A percentile compares a stretch with the other conserved stretches of the same genome.
Conservation (phyloP, 176 grass and related monocot genomes). For the Rhynchospora breviuscula region DNA sequence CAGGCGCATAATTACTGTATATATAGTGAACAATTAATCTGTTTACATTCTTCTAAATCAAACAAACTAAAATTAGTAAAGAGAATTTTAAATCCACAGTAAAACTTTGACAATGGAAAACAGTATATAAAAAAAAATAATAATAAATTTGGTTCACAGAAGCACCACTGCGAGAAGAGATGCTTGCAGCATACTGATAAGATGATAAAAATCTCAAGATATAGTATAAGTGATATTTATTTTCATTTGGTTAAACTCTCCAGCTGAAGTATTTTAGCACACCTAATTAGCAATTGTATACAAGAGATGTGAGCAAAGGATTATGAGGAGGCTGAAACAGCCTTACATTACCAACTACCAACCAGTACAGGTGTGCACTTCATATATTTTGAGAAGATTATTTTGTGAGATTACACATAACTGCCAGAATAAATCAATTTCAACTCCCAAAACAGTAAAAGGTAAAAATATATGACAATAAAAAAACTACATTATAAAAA, state of each 20-base stretch:
- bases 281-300: neutral
- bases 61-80: neutral
- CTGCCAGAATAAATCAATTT: neutral
- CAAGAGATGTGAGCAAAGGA: neutral
- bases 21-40: neutral
- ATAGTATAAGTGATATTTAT: neutral
- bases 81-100: neutral
- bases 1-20: neutral
- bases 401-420: constrained; percentile 1
- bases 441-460: neutral
- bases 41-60: neutral
- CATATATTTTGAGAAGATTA: neutral
- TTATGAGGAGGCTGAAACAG: neutral
- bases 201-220: neutral
- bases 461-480: neutral
- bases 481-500: neutral
- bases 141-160: neutral
- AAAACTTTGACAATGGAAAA: neutral
- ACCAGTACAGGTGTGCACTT: neutral
- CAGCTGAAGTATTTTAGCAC: neutral
- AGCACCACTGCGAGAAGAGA: neutral
- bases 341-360: too few relatives aligned
- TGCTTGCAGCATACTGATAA: neutral
- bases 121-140: neutral
- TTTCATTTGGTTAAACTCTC: neutral